Evolutionary conservation across 2,329 filamentous ascomycete species (phyloP).

Genomic region (Graphilbum sp.): DNA sequence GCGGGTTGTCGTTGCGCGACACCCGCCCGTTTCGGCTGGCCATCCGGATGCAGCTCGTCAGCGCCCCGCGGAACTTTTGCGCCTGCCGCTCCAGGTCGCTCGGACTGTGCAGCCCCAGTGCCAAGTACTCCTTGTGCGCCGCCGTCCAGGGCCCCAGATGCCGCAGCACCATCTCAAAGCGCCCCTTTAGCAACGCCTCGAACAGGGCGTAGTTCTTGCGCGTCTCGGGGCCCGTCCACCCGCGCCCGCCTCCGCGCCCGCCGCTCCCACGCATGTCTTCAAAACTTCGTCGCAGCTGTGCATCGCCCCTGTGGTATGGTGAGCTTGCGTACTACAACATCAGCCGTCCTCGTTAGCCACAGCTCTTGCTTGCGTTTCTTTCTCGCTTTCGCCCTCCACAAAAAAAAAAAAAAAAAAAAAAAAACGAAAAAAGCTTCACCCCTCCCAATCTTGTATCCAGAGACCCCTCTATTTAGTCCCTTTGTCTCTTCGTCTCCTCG

Average conservation of each 20-base stretch:
- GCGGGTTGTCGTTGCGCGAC: constrained; percentile 27
- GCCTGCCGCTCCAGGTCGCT: constrained; percentile 28
- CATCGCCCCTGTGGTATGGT: too few species aligned
- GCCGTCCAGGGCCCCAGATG: constrained; percentile 12
- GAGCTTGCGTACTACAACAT: too few species aligned
- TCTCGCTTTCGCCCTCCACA: too few species aligned
- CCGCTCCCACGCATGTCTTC: background rate
- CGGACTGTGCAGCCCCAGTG: constrained; percentile 20
- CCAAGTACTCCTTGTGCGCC: constrained; percentile 14
- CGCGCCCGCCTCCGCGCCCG: background rate
- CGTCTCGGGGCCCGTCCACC: background rate
- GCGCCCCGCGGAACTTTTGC: constrained; percentile 25
- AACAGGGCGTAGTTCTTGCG: constrained; percentile 13
- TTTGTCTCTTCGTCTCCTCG: too few species aligned
- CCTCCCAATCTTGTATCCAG: too few species aligned
- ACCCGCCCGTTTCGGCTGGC: constrained; percentile 22
- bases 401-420: too few species aligned
- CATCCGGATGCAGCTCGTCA: constrained; percentile 28
- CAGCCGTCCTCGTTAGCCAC: too few species aligned
- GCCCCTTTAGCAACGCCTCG: constrained; percentile 12
- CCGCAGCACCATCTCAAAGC: constrained; percentile 20
- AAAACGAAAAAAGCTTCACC: too few species aligned
- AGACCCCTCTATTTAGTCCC: too few species aligned
- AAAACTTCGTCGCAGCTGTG: too few species aligned
- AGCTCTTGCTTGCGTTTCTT: too few species aligned